A percentile compares a stretch with the other conserved stretches of the same genome.
Evolutionary conservation across 2,329 filamentous ascomycete genomes (phyloP).

Genomic region (Alternaria burnsii): DNA sequence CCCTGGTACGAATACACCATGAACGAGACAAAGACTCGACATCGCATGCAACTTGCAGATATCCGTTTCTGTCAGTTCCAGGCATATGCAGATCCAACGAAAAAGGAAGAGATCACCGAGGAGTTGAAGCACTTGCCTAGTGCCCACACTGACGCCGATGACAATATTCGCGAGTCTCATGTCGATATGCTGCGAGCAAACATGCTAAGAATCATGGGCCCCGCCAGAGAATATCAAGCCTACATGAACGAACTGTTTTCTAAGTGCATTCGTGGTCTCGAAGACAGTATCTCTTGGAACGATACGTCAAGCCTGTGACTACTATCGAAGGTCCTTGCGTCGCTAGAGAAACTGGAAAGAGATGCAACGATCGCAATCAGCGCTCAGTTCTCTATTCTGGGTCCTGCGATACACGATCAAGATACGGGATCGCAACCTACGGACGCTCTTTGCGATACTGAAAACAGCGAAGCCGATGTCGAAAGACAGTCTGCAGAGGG

Average conservation of each 20-base stretch:
- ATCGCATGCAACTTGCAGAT: too few species aligned
- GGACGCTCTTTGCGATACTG: not conserved
- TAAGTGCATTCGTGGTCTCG: not conserved
- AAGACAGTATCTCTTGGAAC: slow-evolving; percentile 6
- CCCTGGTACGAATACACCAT: too few species aligned
- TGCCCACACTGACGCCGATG: too few species aligned
- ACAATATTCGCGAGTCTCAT: not conserved
- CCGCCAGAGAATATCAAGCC: not conserved
- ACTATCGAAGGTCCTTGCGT: not conserved
- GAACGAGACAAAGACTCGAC: too few species aligned
- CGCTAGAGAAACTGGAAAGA: not conserved
- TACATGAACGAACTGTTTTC: slow-evolving; percentile 1
- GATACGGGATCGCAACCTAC: not conserved
- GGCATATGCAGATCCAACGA: too few species aligned
- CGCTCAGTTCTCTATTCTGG: not conserved
- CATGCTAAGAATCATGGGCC: slow-evolving; percentile 5
- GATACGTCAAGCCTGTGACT: slow-evolving; percentile 1
- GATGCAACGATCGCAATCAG: slow-evolving; percentile 3
- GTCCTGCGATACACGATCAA: not conserved
- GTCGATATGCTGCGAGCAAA: not conserved
- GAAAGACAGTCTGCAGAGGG: too few species aligned
- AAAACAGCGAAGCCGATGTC: too few species aligned
- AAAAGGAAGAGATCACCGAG: too few species aligned
- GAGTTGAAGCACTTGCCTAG: too few species aligned
- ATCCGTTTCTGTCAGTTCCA: too few species aligned